phyloP scores from a whole-genome alignment of 2,329 filamentous ascomycete species.

The Colletotrichum abscissum region DNA sequence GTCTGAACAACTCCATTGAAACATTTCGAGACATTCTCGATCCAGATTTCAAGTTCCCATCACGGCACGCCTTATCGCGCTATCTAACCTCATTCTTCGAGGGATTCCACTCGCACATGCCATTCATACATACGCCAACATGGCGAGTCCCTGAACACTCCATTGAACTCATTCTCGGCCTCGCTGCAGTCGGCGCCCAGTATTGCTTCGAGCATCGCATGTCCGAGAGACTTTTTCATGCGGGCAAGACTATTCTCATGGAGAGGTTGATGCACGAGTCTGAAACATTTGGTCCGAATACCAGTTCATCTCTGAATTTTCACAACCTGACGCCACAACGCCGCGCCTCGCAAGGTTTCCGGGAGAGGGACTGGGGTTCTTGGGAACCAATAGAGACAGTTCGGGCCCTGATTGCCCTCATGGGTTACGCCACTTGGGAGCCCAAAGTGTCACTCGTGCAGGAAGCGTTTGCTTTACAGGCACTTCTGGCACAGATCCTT shows the following conservation, averaged over 20 bases:
- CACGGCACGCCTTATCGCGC: conserved; percentile 48
- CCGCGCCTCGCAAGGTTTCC: background rate
- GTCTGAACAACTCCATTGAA: conserved; percentile 41
- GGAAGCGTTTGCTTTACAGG: conserved; percentile 48
- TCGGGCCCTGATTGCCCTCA: conserved; percentile 47
- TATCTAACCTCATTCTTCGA: conserved; percentile 50
- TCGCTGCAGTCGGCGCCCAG: conserved; percentile 49
- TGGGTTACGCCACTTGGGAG: conserved; percentile 53
- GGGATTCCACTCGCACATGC: conserved; percentile 51
- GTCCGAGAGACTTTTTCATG: conserved; percentile 47
- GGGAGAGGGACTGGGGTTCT: conserved; percentile 30
- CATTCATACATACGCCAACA: conserved; percentile 50
- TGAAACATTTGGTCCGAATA: conserved; percentile 41
- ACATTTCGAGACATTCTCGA: conserved; percentile 43
- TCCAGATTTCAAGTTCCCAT: conserved; percentile 46
- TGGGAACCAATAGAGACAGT: conserved; percentile 48
- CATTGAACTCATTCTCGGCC: conserved; percentile 45
- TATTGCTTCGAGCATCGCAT: conserved; percentile 51
- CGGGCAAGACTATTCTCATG: conserved; percentile 45
- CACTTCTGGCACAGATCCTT: conserved; percentile 46
- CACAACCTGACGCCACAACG: conserved; percentile 30
- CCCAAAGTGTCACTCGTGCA: conserved; percentile 45
- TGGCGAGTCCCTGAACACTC: conserved; percentile 46
- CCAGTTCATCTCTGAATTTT: conserved; percentile 40
- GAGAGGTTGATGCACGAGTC: conserved; percentile 42